Evolutionary conservation across 306 rosid genomes (phyloP).

Genomic region (Cicer chorassanicum): DNA sequence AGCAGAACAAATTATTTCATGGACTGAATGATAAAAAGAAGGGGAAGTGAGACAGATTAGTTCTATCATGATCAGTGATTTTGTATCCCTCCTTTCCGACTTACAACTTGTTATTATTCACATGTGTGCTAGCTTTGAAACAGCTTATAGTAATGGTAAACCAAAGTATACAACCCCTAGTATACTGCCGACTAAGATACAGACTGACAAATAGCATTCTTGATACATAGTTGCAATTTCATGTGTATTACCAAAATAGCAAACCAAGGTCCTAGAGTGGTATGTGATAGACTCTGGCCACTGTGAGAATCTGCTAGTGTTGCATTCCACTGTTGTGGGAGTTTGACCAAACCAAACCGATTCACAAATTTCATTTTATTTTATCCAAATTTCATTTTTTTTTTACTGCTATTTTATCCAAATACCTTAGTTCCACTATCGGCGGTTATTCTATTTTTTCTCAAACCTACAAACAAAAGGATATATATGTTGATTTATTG

Average conservation of each 20-base stretch:
- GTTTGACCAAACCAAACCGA: background rate
- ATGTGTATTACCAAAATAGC: background rate
- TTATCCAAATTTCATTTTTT: background rate
- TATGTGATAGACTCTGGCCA: background rate
- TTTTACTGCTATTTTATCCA: background rate
- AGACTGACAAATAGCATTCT: background rate
- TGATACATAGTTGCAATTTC: background rate
- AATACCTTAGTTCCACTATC: background rate
- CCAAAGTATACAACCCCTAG: background rate
- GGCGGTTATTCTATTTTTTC: background rate
- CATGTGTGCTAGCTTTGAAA: background rate
- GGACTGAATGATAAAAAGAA: background rate
- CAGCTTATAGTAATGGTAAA: background rate
- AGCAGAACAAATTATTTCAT: slow-evolving; percentile 1
- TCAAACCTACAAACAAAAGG: background rate
- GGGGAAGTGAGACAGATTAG: slow-evolving; percentile 22
- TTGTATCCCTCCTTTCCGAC: background rate
- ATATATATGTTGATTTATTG: background rate
- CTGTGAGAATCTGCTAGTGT: background rate
- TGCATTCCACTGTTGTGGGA: background rate
- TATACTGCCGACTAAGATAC: background rate
- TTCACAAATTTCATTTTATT: background rate
- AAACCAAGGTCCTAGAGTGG: background rate
- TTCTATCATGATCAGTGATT: slow-evolving; percentile 20
- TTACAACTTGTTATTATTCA: slow-evolving; percentile 26